Conservation (phyloP, 306 rosid species). For the Erythrophleum fordii region DNA sequence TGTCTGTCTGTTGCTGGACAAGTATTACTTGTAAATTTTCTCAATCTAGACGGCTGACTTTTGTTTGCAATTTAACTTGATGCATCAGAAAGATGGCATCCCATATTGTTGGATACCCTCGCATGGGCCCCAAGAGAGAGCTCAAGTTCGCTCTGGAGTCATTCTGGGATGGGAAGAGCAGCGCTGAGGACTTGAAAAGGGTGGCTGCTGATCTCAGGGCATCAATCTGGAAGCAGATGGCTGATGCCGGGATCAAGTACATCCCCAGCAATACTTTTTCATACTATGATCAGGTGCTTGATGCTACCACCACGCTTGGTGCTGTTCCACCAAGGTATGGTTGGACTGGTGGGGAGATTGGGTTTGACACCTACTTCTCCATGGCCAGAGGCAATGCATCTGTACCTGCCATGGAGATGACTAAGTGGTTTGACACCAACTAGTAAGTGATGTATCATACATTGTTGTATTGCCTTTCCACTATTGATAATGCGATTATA, state of each 20-base stretch:
- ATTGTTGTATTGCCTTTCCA: neutral
- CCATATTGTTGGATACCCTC: constrained; percentile 92
- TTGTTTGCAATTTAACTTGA: constrained; percentile 30
- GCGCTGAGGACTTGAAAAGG: constrained; percentile 80
- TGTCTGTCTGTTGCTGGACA: neutral
- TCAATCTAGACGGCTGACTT: constrained; percentile 17
- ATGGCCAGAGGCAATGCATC: constrained; percentile 98
- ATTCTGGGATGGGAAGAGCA: constrained; percentile 91
- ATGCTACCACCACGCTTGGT: constrained; percentile 80
- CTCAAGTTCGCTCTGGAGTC: constrained; percentile 92
- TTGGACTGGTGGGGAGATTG: constrained; percentile 88
- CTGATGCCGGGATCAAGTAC: constrained; percentile 78
- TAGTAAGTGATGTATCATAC: constrained; percentile 61
- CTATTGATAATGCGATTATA: neutral
- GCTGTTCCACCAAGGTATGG: constrained; percentile 91
- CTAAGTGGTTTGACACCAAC: constrained; percentile 99
- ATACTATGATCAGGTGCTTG: constrained; percentile 82
- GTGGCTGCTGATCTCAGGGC: constrained; percentile 79
- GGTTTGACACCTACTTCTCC: constrained; percentile 79
- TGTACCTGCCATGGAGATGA: constrained; percentile 98
- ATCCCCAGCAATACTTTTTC: constrained; percentile 92
- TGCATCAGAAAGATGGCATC: constrained; percentile 75
- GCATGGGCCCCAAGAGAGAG: constrained; percentile 98
- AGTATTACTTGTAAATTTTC: neutral
- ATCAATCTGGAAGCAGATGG: constrained; percentile 92